Conservation (phyloP, 306 rosid species). For the Betula pendula region DNA sequence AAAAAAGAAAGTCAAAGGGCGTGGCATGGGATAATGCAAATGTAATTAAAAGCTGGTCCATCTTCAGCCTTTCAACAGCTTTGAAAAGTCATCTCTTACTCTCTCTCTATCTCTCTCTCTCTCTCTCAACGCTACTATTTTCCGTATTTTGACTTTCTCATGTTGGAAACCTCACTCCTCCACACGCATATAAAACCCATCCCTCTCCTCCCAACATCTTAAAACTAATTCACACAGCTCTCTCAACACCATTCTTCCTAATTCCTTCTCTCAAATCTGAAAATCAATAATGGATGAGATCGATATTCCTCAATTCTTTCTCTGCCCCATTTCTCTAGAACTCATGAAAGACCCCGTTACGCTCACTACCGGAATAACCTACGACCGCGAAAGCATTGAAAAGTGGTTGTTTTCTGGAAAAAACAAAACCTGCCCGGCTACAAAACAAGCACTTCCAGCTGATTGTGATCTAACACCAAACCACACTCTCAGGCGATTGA, state of each 20-base stretch:
- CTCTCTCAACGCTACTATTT: slow-evolving; percentile 20
- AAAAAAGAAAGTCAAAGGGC: not conserved
- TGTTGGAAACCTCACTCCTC: slow-evolving; percentile 29
- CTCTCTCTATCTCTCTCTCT: not conserved
- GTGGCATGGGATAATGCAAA: not conserved
- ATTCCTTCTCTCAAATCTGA: not conserved
- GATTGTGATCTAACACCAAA: slow-evolving; percentile 66
- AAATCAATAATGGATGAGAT: slow-evolving; percentile 58
- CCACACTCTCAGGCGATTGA: slow-evolving; percentile 81
- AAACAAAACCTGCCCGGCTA: slow-evolving; percentile 64
- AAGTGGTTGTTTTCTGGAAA: slow-evolving; percentile 64
- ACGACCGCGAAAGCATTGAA: slow-evolving; percentile 78
- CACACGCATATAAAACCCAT: slow-evolving; percentile 25
- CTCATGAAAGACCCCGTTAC: slow-evolving; percentile 92
- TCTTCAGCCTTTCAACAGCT: slow-evolving; percentile 38
- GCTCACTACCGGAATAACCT: slow-evolving; percentile 73
- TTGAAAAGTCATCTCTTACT: slow-evolving; percentile 25
- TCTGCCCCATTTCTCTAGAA: slow-evolving; percentile 79
- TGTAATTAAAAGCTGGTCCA: slow-evolving; percentile 27
- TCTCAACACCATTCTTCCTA: not conserved
- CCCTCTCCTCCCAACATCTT: slow-evolving; percentile 4
- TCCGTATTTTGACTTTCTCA: slow-evolving; percentile 53
- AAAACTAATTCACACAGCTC: slow-evolving; percentile 30
- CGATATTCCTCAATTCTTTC: slow-evolving; percentile 67
- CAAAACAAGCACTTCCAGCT: slow-evolving; percentile 52